Conservation (phyloP, 805 yeast genomes). For the Soucietia sequanensis region DNA sequence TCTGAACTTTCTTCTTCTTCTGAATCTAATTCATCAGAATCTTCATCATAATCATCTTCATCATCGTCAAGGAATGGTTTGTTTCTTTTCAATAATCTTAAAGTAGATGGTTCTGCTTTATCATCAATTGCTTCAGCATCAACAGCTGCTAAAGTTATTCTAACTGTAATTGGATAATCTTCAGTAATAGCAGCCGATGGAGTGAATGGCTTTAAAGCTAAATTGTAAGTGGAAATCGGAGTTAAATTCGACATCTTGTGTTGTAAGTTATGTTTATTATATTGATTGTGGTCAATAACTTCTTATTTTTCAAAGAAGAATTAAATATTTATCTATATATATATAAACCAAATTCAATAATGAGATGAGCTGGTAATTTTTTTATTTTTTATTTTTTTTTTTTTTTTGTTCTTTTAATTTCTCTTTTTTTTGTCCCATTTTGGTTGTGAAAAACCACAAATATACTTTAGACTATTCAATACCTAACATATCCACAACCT, state of each 20-base stretch:
- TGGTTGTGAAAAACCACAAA: too few relatives aligned
- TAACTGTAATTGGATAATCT: constrained; percentile 85
- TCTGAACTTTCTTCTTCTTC: constrained; percentile 46
- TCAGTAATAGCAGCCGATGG: constrained; percentile 86
- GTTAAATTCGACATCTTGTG: constrained; percentile 66
- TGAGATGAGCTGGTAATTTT: constrained; percentile 11
- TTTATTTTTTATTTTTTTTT: too few relatives aligned
- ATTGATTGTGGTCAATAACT: constrained; percentile 6
- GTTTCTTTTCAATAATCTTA: constrained; percentile 79
- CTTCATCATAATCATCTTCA: constrained; percentile 42
- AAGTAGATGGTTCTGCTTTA: constrained; percentile 79
- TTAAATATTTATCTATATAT: too few relatives aligned
- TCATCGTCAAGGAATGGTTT: constrained; percentile 41
- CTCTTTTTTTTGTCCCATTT: too few relatives aligned
- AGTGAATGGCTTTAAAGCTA: constrained; percentile 81
- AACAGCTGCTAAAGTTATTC: constrained; percentile 91
- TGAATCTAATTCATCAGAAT: constrained; percentile 46
- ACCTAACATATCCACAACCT: too few relatives aligned
- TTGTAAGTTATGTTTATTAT: too few relatives aligned
- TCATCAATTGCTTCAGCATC: constrained; percentile 88
- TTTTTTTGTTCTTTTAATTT: too few relatives aligned
- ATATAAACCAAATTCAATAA: constrained; percentile 1
- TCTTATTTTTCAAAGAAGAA: constrained; percentile 1
- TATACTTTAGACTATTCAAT: too few relatives aligned
- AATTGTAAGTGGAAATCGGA: constrained; percentile 84